Evolutionary conservation across 2,329 filamentous ascomycete species (phyloP).

Genomic region (Pseudogymnoascus sp.): DNA sequence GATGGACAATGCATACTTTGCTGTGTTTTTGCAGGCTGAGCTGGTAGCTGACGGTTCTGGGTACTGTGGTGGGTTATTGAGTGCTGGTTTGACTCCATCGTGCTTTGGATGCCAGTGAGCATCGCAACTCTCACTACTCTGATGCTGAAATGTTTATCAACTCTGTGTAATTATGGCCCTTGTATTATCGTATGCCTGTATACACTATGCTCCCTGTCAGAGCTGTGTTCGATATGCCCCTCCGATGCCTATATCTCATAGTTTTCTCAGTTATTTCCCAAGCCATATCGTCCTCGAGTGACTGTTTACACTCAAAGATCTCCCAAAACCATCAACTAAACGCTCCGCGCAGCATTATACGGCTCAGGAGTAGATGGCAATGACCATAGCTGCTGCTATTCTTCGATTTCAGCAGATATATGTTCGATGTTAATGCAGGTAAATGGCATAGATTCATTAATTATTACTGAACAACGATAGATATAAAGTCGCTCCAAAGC

Average conservation of each 20-base stretch:
- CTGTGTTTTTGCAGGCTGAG: neutral
- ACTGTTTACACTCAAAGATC: neutral
- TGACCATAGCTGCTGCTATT: neutral
- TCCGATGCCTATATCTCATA: neutral
- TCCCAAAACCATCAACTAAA: neutral
- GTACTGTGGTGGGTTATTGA: neutral
- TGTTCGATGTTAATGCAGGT: neutral
- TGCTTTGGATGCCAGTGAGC: neutral
- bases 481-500: neutral
- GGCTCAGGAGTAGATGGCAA: neutral
- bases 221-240: neutral
- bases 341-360: neutral
- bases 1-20: neutral
- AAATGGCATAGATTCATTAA: slow-evolving; percentile 2
- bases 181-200: neutral
- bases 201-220: neutral
- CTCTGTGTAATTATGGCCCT: neutral
- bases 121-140: neutral
- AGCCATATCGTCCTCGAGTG: neutral
- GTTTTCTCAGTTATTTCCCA: neutral
- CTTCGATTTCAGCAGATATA: neutral
- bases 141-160: neutral
- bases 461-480: neutral
- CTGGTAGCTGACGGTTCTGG: neutral
- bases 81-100: neutral